These are phyloP conservation scores for Trifolium repens DNA, from an alignment of 306 rosid genomes.

Conservation along the genomic window DNA sequence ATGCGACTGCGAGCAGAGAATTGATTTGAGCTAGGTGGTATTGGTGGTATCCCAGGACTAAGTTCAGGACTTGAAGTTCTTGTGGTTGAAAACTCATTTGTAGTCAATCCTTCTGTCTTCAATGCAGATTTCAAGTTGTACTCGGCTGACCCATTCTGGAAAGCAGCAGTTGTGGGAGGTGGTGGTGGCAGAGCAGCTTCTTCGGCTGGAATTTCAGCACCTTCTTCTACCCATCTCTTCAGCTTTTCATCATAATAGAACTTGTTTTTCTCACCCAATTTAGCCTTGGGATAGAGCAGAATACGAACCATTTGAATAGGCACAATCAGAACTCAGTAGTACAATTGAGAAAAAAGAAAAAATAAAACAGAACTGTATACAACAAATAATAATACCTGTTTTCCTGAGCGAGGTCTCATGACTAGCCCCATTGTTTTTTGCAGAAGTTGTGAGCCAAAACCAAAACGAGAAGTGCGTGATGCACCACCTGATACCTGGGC, in stretches of 20 bases:
- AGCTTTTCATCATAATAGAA: slow-evolving; percentile 89
- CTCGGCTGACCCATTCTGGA: slow-evolving; percentile 73
- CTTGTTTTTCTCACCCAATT: slow-evolving; percentile 84
- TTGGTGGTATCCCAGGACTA: slow-evolving; percentile 74
- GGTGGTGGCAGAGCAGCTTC: slow-evolving; percentile 80
- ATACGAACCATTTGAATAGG: slow-evolving; percentile 36
- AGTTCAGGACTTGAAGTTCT: slow-evolving; percentile 56
- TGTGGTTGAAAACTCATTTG: slow-evolving; percentile 47
- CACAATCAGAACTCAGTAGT: slow-evolving; percentile 32
- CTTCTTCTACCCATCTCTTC: slow-evolving; percentile 95
- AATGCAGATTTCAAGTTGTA: slow-evolving; percentile 75
- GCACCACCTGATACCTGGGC: slow-evolving; percentile 58
- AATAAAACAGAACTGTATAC: not conserved
- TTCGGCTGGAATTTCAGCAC: slow-evolving; percentile 76
- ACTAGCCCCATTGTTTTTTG: slow-evolving; percentile 83
- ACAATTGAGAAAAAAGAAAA: slow-evolving; percentile 3
- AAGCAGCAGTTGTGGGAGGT: slow-evolving; percentile 73
- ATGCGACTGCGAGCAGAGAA: slow-evolving; percentile 77
- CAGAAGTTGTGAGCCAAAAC: slow-evolving; percentile 78
- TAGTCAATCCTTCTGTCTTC: slow-evolving; percentile 58
- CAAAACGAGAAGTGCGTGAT: slow-evolving; percentile 78
- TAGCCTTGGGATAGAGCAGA: slow-evolving; percentile 64
- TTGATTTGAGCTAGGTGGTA: slow-evolving; percentile 80
- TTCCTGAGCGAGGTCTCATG: slow-evolving; percentile 70
- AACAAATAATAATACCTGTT: slow-evolving; percentile 61